phyloP scores from a whole-genome alignment of 208 protist genomes.

The Trichomonas tenax region DNA sequence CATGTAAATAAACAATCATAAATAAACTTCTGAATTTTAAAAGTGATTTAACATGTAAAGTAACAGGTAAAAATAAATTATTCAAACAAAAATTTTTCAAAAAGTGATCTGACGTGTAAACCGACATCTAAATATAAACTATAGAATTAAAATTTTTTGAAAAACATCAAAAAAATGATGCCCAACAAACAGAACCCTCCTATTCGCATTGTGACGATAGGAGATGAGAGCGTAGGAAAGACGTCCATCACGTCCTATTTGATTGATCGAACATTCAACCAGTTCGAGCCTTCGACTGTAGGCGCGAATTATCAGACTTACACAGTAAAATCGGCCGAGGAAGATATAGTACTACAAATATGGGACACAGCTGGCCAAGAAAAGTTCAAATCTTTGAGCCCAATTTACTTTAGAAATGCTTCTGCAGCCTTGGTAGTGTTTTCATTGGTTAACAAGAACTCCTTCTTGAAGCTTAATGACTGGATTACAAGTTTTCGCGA shows the following conservation, averaged over 20 bases:
- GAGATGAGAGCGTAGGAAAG: background rate
- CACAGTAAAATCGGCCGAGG: background rate
- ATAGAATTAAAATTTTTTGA: background rate
- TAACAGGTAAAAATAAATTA: too few species aligned
- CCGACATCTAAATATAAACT: background rate
- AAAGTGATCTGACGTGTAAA: background rate
- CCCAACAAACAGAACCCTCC: background rate
- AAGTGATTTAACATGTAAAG: too few species aligned
- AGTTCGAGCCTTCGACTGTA: background rate
- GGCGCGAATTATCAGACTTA: background rate
- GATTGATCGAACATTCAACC: background rate
- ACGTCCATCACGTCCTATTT: background rate
- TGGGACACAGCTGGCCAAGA: slow-evolving; percentile 10
- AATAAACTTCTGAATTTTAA: too few species aligned
- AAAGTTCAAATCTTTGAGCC: background rate
- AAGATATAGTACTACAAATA: background rate
- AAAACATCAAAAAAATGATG: background rate
- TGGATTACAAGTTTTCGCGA: background rate
- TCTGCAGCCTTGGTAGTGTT: background rate
- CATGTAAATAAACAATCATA: too few species aligned
- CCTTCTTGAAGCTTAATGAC: background rate
- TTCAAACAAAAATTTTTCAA: background rate
- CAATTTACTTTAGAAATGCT: background rate
- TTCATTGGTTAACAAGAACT: background rate
- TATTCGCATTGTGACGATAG: background rate